Evolutionary conservation across 768 basidiomycete species (phyloP).

Genomic region (Coprinopsis sp.): DNA sequence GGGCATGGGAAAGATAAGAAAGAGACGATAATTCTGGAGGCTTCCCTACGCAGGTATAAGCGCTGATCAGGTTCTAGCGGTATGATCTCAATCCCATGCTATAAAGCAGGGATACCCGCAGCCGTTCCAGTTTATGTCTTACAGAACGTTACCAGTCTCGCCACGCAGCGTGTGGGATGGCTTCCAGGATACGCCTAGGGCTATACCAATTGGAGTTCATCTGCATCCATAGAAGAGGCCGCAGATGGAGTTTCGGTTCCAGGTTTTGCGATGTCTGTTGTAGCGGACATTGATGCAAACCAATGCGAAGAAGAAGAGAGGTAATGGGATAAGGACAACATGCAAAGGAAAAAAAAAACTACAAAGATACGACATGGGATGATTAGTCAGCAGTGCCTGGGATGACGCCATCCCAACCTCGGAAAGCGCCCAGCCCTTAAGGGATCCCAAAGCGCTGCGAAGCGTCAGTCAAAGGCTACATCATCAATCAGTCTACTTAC

Average conservation of each 20-base stretch:
- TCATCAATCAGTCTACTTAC: slow-evolving; percentile 37
- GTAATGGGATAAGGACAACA: background rate
- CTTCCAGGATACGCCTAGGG: slow-evolving; percentile 25
- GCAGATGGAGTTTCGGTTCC: slow-evolving; percentile 23
- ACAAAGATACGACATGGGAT: slow-evolving; percentile 6
- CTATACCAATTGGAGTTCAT: slow-evolving; percentile 46
- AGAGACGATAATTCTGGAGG: slow-evolving; percentile 65
- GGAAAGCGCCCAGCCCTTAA: no score
- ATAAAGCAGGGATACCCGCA: slow-evolving; percentile 78
- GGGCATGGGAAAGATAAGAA: slow-evolving; percentile 31
- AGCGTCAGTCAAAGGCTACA: slow-evolving; percentile 1
- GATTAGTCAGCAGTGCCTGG: slow-evolving; percentile 15
- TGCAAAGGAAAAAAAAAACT: slow-evolving; percentile 3
- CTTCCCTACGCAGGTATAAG: slow-evolving; percentile 99
- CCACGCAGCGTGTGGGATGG: slow-evolving; percentile 24
- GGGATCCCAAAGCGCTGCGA: slow-evolving; percentile 29
- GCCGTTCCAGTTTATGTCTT: slow-evolving; percentile 73
- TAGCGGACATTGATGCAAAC: slow-evolving; percentile 2
- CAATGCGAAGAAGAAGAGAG: slow-evolving; percentile 6
- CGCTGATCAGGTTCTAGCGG: slow-evolving; percentile 98
- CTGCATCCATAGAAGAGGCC: slow-evolving; percentile 28
- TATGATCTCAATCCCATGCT: slow-evolving; percentile 87
- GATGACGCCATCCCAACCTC: no score
- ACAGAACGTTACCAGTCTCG: slow-evolving; percentile 69
- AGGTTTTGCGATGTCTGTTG: slow-evolving; percentile 22